phyloP scores from a whole-genome alignment of 805 yeast species.

The Metschnikowia amazonensis region DNA sequence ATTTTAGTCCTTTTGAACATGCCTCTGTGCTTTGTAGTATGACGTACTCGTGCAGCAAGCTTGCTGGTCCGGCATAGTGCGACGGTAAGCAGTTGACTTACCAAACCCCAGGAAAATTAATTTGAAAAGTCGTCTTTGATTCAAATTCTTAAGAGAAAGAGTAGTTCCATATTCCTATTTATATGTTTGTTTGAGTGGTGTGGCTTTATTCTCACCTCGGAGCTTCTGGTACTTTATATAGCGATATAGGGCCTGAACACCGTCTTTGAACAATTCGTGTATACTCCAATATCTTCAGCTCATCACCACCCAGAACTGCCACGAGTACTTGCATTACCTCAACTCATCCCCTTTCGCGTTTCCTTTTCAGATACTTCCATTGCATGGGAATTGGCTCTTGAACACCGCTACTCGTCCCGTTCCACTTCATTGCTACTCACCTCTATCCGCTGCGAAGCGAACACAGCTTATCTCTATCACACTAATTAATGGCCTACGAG shows the following conservation, averaged over 20 bases:
- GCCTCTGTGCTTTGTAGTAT: not conserved
- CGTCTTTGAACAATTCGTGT: not conserved
- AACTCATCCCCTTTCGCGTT: not conserved
- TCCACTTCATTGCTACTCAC: slow-evolving; percentile 2
- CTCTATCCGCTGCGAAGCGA: slow-evolving; percentile 1
- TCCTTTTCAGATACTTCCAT: not conserved
- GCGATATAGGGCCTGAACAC: slow-evolving; percentile 1
- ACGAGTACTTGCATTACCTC: not conserved
- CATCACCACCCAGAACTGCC: not conserved
- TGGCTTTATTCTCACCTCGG: not conserved
- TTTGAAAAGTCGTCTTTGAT: not conserved
- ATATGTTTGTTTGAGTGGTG: not conserved
- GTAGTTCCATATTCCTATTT: not conserved
- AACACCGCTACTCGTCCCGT: not conserved
- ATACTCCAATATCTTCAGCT: not conserved
- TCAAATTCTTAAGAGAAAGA: no score
- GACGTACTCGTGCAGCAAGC: not conserved
- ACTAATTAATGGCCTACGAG: slow-evolving; percentile 1
- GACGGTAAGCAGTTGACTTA: not conserved
- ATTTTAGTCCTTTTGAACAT: not conserved
- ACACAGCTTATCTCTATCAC: not conserved
- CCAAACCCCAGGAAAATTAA: not conserved
- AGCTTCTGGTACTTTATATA: slow-evolving; percentile 3
- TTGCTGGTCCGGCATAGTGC: not conserved
- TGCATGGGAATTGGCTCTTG: not conserved